Base-by-base conservation (phyloP, 306 rosid genomes). In the Fragaria ananassa region DNA sequence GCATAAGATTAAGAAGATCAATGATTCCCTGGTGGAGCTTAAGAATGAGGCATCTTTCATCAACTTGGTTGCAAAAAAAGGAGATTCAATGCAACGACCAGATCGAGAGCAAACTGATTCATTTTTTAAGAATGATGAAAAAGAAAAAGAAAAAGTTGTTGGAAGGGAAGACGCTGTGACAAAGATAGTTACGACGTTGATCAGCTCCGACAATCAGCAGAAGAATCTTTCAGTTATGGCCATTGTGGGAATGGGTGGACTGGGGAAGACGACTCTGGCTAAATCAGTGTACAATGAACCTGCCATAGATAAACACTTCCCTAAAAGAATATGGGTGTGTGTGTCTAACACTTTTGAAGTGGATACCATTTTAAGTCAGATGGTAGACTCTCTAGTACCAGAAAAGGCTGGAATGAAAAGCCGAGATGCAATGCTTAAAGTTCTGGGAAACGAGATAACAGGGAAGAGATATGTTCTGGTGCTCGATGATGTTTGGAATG, bases 381-480 rank as follows among this genome's bases (percentile, higher is more conserved):
- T 70, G 13, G 14, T 75, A 18, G 75, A 27, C 29, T 27, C 29
- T 27, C 1, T 27, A 27, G 29, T 27, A 27, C 29, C 29, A 27
- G 29, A 1, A 27, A 27, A 27, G 29, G 31, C 31, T 29, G 31
- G 31, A 29, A 29, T 29, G 31, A 29, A 29, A 29, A 29, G 31
- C 31, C 31, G 2, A 29, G 2, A 29, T 29, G 31, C 31, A 29
- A 1, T 29, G 31, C 31, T 29, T 29, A 1, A 29, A 29, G 31
- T 29, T 29, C 31, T 29, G 31, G 1, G 31, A 29, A 2, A 39
- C 0, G 12, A 68, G 64, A 14, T 80, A 64, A n/a, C 5, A 12
- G 76, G 9, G 17, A 75, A 75, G 68, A 80, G 11, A 46, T 80
- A 58, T 49, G 39, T 80, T 13, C 80, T 81, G 75, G 35, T 31